Evolutionary conservation across 1,284 basidiomycete species (phyloP), one percentile per base, ranked within the genome.

Genomic region (Grifola frondosa): DNA sequence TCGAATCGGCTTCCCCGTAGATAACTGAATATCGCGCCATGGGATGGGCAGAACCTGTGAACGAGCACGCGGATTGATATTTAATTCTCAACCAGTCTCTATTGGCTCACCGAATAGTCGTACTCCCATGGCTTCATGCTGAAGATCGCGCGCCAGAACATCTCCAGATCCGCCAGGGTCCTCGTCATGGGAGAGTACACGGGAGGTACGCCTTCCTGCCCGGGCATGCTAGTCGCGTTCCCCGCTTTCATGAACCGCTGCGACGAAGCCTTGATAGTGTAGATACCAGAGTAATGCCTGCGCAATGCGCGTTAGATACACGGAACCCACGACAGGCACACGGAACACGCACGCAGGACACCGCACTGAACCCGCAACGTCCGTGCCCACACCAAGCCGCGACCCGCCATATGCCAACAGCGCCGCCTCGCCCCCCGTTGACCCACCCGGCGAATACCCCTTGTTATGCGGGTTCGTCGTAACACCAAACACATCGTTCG

Each of bases 361-460:
- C 2, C 89, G 74, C 19, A 92, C 73, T 21, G 81, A 84, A 10
- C 85, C 86, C 24, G 74, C 77, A 44, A 88, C 79, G 56, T 90
- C 87, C 7, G 79, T 80, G 6, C 88, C 89, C 46, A 91, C 75
- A 3, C 88, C 89, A 23, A 90, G 66, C 9, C 81, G 74, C 4
- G 80, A 80, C 0, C 84, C 87, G 21, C 86, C 84, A 44, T 70
- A 77, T 0, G 80, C 84, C 20, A 89, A 67, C 1, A 88, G 66
- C 2, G 84, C 85, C 0, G 73, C 80, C 60, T 88, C 87, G 6
- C 87, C 87, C 9, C 86, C 85, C 0, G 77, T 78, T 3, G 80
- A 83, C 0, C 86, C 87, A 1, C 87, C 87, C 3, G 79, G 77
- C 0, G 80, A 77, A 56, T 84, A 76, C 0, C 61, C 60, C 6